Evolutionary conservation across 345 rosid species (phyloP), one percentile per base, ranked within the genome.

Genomic region (Arabis hirsuta): DNA sequence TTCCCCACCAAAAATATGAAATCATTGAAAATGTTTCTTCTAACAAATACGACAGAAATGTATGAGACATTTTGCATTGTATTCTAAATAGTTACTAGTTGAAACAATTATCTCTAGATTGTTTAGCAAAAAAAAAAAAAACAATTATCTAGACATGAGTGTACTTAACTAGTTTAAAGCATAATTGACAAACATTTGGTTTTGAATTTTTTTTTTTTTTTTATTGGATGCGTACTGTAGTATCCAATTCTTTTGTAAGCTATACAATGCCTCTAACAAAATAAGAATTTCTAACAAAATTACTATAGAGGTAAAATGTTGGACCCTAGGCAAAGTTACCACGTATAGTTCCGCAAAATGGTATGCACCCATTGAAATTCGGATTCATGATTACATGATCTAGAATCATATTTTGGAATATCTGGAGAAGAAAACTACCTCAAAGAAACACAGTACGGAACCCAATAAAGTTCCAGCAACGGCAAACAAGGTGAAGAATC

Each of bases 381-480:
- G 5, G 43, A 50, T 50, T 34, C 57, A 65, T 58, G 63, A 4
- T 14, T 43, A 34, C 3, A 4, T 43, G 47, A 43, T n/a, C 3
- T 43, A 12, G 16, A 11, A 2, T 57, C 26, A 38, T 41, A 59
- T 43, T 48, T 47, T 10, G 14, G 12, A 54, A 2, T 5, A 38
- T 54, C 27, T 31, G 3, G 54, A 7, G 14, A 44, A 27, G 48
- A 42, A 34, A 55, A 16, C 57, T 80, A 87, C 96, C 96, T 90
- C 96, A 24, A 79, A 34, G 77, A 85, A 88, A 66, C 97, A 91
- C 65, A 88, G 57, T 19, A 84, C 59, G 6, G 96, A 88, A 14
- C 92, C 88, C 16, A 91, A 66, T 75, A 87, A 78, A 22, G 92
- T 81, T 73, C 96, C 97, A n/a, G 67, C 86, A 11, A 84, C 88